Evolutionary conservation across 2,329 filamentous ascomycete species (phyloP).

Genomic region (Bimuria novae-zelandiae): DNA sequence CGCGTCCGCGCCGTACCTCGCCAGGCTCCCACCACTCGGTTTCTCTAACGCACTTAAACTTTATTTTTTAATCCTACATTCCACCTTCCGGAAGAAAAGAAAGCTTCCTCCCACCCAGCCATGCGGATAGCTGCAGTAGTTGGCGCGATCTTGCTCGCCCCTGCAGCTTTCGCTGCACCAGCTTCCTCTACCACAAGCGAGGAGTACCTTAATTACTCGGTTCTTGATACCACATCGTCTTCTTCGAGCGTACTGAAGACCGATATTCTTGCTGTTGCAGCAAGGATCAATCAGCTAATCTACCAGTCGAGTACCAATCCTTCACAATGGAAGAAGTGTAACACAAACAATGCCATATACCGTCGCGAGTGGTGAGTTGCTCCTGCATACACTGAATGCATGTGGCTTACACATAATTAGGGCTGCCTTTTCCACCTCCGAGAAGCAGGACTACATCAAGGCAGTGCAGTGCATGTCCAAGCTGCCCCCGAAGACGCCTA

Average conservation of each 20-base stretch:
- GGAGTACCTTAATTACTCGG: constrained; percentile 1
- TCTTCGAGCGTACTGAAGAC: constrained; percentile 21
- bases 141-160: constrained; percentile 19
- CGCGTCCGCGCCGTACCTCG: not conserved
- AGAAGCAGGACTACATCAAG: constrained; percentile 37
- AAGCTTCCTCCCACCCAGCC: constrained; percentile 5
- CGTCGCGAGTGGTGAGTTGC: constrained; percentile 51
- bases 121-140: constrained; percentile 28
- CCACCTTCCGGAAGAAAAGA: constrained; percentile 9
- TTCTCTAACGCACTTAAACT: constrained; percentile 1
- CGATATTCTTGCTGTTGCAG: not conserved
- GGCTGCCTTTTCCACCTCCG: constrained; percentile 28
- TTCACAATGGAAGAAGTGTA: not conserved
- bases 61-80: constrained; percentile 6
- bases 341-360: constrained; percentile 40
- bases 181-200: not conserved
- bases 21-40: not conserved
- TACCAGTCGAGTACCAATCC: not conserved
- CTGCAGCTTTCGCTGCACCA: constrained; percentile 16
- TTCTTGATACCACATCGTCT: constrained; percentile 6
- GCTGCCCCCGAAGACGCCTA: constrained; percentile 27
- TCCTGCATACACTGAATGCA: not conserved
- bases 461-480: constrained; percentile 39
- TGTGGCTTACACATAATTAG: constrained; percentile 17
- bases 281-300: not conserved